A percentile compares a stretch with the other conserved stretches of the same genome.
phyloP scores from a whole-genome alignment of 768 basidiomycete species.

The Boletus rubroflammeus region DNA sequence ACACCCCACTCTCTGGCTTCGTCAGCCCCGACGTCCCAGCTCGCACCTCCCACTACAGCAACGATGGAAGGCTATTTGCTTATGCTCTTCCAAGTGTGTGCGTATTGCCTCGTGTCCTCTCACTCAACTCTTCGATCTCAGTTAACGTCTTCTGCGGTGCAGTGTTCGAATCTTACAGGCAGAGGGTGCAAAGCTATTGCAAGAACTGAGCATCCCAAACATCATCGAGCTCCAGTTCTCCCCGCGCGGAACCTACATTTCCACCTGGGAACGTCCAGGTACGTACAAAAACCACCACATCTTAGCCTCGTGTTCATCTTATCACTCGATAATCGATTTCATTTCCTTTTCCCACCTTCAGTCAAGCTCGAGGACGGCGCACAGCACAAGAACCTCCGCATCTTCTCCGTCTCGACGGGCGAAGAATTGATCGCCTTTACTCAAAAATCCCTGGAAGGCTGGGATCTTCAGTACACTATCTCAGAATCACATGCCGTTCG shows the following conservation, averaged over 20 bases:
- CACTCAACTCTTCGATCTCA: constrained; percentile 8
- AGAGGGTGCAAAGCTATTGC: constrained; percentile 66
- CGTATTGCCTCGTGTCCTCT: constrained; percentile 33
- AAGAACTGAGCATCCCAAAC: constrained; percentile 70
- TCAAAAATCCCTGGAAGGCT: constrained; percentile 88
- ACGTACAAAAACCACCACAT: constrained; percentile 21
- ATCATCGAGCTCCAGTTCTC: constrained; percentile 88
- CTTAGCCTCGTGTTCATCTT: constrained; percentile 23
- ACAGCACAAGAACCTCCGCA: constrained; percentile 90
- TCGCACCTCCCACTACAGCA: constrained; percentile 77
- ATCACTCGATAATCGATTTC: constrained; percentile 14
- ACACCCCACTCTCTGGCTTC: constrained; percentile 60
- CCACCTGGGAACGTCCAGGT: constrained; percentile 93
- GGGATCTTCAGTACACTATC: constrained; percentile 89
- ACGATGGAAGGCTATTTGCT: constrained; percentile 83
- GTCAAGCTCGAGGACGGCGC: constrained; percentile 86
- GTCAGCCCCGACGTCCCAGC: constrained; percentile 65
- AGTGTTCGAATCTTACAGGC: constrained; percentile 79
- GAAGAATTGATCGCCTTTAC: constrained; percentile 84
- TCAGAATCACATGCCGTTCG: constrained; percentile 85
- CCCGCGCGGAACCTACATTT: constrained; percentile 87
- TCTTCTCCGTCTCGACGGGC: constrained; percentile 84
- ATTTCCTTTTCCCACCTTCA: constrained; percentile 18
- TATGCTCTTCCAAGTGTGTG: constrained; percentile 75
- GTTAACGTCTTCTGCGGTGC: constrained; percentile 7